Evolutionary conservation across 148 eudicot species (phyloP), one percentile per base, ranked within the genome.

Genomic region (Rhododendron simsii): DNA sequence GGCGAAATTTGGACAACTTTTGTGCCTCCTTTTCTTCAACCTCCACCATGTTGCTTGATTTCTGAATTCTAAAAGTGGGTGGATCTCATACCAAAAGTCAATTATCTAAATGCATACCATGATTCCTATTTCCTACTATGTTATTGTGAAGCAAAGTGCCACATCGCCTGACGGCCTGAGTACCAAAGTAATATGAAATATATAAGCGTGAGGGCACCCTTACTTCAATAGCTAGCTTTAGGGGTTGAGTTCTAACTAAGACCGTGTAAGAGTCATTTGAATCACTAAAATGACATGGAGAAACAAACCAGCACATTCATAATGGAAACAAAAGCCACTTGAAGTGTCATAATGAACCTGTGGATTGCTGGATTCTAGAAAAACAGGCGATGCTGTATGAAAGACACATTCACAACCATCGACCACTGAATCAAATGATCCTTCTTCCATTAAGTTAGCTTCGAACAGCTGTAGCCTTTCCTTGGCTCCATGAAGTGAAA

Each of bases 401-500:
- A 83, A 80, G 59, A 80, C 83, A 23, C 83, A 65, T 48, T 80
- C 83, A 50, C 83, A 80, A 51, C 83, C 83, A 53, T 80, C 63
- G 7, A 80, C 63, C 37, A 33, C 83, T 28, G 65, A 12, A 80
- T 80, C 83, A 80, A 80, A 80, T 11, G 83, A 80, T 28, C 83
- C 83, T 48, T 51, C 83, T 47, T 80, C 83, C 9, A 48, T 39
- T 67, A 83, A 45, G 33, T 83, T 83, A 63, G 85, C 85, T 83
- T 65, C 77, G 9, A 83, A 67, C 74, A 83, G 57, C 9, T 65
- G 78, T 21, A 83, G 85, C 55, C 85, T 83, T 44, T 83, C 85
- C 55, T 63, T 83, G 10, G 85, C 85, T 39, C 85, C 77, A 83
- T n/a, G 55, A 61, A 83, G 85, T 4, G 85, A 65, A 83, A 83